Evolutionary conservation across 352 stramenopile species (phyloP).

Genomic region (Globisporangium okanoganense): DNA sequence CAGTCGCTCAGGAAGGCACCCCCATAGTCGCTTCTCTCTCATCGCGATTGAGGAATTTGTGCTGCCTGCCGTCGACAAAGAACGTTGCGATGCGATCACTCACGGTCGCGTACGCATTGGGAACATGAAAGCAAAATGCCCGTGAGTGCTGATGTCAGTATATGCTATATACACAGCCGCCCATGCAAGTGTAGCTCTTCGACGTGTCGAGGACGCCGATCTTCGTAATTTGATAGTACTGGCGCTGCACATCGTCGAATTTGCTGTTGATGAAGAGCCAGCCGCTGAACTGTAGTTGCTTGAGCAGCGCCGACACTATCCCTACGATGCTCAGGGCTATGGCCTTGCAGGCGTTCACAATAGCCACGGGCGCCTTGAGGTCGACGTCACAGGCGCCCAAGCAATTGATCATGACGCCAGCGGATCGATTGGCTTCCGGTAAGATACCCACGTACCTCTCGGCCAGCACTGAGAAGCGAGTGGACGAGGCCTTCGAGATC

Average conservation of each 20-base stretch:
- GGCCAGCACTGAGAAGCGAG: conserved; percentile 30
- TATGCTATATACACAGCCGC: no score
- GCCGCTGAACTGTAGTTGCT: conserved; percentile 27
- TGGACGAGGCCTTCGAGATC: conserved; percentile 24
- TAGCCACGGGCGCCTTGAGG: conserved; percentile 13
- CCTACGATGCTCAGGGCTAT: conserved; percentile 25
- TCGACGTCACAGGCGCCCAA: conserved; percentile 30
- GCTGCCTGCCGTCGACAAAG: no score
- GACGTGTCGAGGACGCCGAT: conserved; percentile 31
- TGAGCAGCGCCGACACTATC: conserved; percentile 37
- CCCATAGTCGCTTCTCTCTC: no score
- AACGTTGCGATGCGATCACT: no score
- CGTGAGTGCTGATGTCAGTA: no score
- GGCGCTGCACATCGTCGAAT: conserved; percentile 45
- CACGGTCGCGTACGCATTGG: no score
- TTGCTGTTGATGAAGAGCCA: conserved; percentile 69
- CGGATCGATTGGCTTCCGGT: conserved; percentile 17
- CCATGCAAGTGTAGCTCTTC: no score
- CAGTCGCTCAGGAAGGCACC: no score
- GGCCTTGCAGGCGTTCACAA: conserved; percentile 21
- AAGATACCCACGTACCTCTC: conserved; percentile 46
- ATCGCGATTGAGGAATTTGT: no score
- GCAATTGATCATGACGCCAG: conserved; percentile 26
- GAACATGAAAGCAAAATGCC: no score
- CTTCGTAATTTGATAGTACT: conserved; percentile 54